phyloP scores from a whole-genome alignment of 192 early-diverging fungal genomes.

The Dimargaris verticillata region DNA sequence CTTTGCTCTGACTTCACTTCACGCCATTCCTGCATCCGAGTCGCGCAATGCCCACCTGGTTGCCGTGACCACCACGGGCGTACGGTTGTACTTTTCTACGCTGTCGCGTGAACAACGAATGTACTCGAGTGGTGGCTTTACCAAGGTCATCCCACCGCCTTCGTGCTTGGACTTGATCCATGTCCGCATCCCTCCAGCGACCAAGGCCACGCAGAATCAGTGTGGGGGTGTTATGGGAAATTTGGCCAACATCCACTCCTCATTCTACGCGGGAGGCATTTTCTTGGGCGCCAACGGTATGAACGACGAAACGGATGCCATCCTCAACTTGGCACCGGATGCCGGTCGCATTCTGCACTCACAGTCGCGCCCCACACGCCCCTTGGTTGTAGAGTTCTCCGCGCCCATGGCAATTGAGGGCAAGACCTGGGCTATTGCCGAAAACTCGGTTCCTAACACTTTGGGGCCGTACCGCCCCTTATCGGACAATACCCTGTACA shows the following conservation, averaged over 20 bases:
- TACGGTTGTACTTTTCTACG: slow-evolving; percentile 57
- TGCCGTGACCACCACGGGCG: slow-evolving; percentile 58
- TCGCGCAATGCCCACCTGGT: slow-evolving; percentile 55
- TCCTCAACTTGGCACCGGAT: slow-evolving; percentile 44
- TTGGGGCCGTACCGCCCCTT: slow-evolving; percentile 3
- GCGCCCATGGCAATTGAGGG: slow-evolving; percentile 45
- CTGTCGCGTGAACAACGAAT: slow-evolving; percentile 24
- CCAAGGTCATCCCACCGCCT: slow-evolving; percentile 19
- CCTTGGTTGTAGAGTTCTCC: slow-evolving; percentile 28
- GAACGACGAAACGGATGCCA: slow-evolving; percentile 50
- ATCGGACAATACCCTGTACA: slow-evolving; percentile 44
- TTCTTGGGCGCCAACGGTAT: slow-evolving; percentile 44
- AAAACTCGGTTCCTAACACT: slow-evolving; percentile 17
- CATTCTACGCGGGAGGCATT: slow-evolving; percentile 49
- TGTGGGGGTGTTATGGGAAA: slow-evolving; percentile 10
- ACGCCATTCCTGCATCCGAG: slow-evolving; percentile 43
- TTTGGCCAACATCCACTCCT: slow-evolving; percentile 35
- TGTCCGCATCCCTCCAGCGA: slow-evolving; percentile 48
- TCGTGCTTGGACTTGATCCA: slow-evolving; percentile 43
- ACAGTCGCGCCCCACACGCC: slow-evolving; percentile 15
- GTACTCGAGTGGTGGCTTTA: slow-evolving; percentile 13
- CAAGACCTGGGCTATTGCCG: slow-evolving; percentile 68
- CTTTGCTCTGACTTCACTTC: slow-evolving; percentile 61
- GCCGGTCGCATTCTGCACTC: slow-evolving; percentile 34
- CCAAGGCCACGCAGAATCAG: slow-evolving; percentile 18